Percentiles rank a stretch among this genome's conserved stretches.
Conservation (phyloP, 352 stramenopile genomes). For the Phytophthora hibernalis region DNA sequence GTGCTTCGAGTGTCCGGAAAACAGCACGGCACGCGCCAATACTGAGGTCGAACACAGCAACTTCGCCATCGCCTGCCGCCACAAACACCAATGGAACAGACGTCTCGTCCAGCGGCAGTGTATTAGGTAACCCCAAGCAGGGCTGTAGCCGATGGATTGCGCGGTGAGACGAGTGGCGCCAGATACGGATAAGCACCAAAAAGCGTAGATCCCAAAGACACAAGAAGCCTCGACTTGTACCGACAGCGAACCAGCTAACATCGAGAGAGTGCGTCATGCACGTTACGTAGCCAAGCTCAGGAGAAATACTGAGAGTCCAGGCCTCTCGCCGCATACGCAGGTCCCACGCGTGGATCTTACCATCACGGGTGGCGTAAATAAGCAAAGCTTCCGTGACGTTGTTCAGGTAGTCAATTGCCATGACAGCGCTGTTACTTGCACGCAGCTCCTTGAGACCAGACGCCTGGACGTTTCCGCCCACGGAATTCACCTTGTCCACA, state of each 20-base stretch:
- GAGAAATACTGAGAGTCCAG: constrained; percentile 92
- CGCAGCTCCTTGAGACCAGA: constrained; percentile 79
- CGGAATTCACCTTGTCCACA: constrained; percentile 91
- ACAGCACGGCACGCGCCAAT: constrained; percentile 92
- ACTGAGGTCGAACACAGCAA: constrained; percentile 88
- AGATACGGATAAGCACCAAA: constrained; percentile 95
- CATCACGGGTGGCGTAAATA: constrained; percentile 94
- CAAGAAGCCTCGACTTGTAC: constrained; percentile 95
- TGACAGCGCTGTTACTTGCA: constrained; percentile 91
- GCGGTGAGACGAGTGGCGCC: constrained; percentile 94
- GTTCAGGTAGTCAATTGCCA: constrained; percentile 96
- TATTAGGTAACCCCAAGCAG: constrained; percentile 83
- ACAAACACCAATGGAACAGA: constrained; percentile 94
- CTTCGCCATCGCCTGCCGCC: constrained; percentile 93
- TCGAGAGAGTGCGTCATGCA: constrained; percentile 95
- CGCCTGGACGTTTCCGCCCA: constrained; percentile 73
- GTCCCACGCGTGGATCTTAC: constrained; percentile 93
- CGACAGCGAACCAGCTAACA: constrained; percentile 94
- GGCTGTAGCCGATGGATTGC: constrained; percentile 92
- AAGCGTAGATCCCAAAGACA: constrained; percentile 97
- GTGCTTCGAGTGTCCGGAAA: constrained; percentile 90
- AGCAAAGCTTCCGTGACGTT: constrained; percentile 94
- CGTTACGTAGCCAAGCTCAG: constrained; percentile 96
- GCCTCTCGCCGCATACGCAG: constrained; percentile 91
- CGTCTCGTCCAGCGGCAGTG: constrained; percentile 69